Evolutionary conservation across 148 eudicot genomes (phyloP), one percentile per base, ranked within the genome.

Genomic region (Gaultheria prostrata): DNA sequence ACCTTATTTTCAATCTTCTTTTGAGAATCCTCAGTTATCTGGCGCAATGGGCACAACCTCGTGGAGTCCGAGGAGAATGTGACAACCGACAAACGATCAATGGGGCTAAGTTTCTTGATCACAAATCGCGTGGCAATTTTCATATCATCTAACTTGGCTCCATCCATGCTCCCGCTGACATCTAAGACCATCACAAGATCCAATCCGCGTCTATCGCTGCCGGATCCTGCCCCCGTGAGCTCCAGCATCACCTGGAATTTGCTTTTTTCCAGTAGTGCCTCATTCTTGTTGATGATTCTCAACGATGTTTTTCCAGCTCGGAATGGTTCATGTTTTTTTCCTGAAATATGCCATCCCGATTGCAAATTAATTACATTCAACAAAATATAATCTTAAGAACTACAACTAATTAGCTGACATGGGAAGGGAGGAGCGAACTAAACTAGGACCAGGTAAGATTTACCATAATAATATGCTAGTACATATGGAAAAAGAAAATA

Each of bases 161-260:
- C 74, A 2, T 1, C 4, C 74, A 69, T 69, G 39, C 74, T 69
- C 18, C 74, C 74, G 39, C 74, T 69, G 17, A 69, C 33, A 69
- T 69, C 74, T 69, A 69, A 30, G 74, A 69, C 74, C 74, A 30
- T 12, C 74, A 69, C 74, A 69, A 69, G 74, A 69, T 69, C 74
- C 74, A 69, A 26, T 26, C 74, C 74, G 6, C 13, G 39, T 13
- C 74, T 69, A 20, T 30, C 74, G 18, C 11, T 69, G 69, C 26
- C 26, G 10, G 69, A 1, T 26, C 39, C 74, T 32, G 17, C 74
- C 35, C 35, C 74, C 17, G 43, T 69, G 74, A 69, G 17, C 74
- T 69, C 74, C 74, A 69, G 43, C 74, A 69, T 13, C 45, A 69
- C 74, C 74, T 69, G 30, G 74, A 69, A 30, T 69, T 30, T 12